phyloP scores from a whole-genome alignment of 108 stramenopile genomes.

The Nitzschia sp. region DNA sequence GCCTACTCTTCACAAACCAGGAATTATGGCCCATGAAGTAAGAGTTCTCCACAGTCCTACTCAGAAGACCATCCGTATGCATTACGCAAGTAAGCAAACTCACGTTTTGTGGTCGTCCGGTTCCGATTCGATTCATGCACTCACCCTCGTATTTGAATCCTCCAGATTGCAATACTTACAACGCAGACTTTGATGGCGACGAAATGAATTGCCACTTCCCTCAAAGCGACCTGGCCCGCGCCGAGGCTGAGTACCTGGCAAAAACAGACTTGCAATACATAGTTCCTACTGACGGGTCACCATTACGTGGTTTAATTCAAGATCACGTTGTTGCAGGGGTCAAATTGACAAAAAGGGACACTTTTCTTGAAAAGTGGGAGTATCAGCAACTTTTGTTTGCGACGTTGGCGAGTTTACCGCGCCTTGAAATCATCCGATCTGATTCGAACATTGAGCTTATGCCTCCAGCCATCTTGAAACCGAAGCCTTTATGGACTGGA shows the following conservation, averaged over 20 bases:
- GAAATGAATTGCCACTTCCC: conserved; percentile 99
- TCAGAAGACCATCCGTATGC: conserved; percentile 97
- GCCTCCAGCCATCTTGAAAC: conserved; percentile 95
- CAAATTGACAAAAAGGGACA: conserved; percentile 92
- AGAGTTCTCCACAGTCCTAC: conserved; percentile 93
- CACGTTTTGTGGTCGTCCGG: background rate
- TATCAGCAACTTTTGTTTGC: conserved; percentile 96
- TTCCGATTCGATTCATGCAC: background rate
- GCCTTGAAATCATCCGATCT: conserved; percentile 84
- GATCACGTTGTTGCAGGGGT: conserved; percentile 98
- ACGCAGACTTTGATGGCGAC: conserved; percentile 99
- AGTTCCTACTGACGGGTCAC: conserved; percentile 97
- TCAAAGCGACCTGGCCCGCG: conserved; percentile 93
- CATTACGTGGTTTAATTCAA: conserved; percentile 98
- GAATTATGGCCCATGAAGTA: conserved; percentile 99
- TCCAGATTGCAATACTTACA: conserved; percentile 99
- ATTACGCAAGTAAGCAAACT: conserved; percentile 89
- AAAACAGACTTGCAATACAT: conserved; percentile 94
- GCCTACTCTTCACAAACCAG: conserved; percentile 99
- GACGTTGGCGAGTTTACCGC: conserved; percentile 84
- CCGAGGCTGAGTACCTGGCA: conserved; percentile 93
- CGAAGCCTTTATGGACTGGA: conserved; percentile 93
- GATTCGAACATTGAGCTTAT: conserved; percentile 79
- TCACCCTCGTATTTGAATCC: background rate
- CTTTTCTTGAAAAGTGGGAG: conserved; percentile 90